phyloP scores from a whole-genome alignment of 2,329 filamentous ascomycete species.

The Penicillium fuscoglaucum region DNA sequence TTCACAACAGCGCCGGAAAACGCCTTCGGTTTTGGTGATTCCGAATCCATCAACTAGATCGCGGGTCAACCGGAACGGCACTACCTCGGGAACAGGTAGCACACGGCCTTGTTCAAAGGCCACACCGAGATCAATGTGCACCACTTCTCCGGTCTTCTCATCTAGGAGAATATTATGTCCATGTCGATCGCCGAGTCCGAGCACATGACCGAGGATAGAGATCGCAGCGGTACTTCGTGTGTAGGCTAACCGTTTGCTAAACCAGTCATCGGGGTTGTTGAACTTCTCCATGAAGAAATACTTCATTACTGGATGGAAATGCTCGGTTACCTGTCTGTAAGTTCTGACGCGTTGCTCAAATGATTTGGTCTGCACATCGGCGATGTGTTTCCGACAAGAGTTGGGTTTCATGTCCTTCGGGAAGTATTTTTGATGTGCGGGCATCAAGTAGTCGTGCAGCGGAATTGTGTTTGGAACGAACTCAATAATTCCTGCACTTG shows the following conservation, averaged over 20 bases:
- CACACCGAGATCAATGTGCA: slow-evolving; percentile 95
- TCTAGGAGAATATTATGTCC: slow-evolving; percentile 97
- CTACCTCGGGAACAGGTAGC: slow-evolving; percentile 90
- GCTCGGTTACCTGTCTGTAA: slow-evolving; percentile 75
- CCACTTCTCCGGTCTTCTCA: slow-evolving; percentile 82
- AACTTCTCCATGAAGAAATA: slow-evolving; percentile 98
- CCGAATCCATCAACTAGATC: slow-evolving; percentile 98
- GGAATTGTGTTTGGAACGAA: slow-evolving; percentile 94
- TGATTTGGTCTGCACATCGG: slow-evolving; percentile 67
- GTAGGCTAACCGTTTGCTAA: slow-evolving; percentile 82
- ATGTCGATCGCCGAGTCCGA: slow-evolving; percentile 91
- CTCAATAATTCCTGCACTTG: slow-evolving; percentile 87
- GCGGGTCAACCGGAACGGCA: slow-evolving; percentile 90
- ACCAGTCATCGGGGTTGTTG: slow-evolving; percentile 94
- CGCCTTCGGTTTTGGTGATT: slow-evolving; percentile 88
- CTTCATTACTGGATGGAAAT: slow-evolving; percentile 88
- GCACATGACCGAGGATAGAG: slow-evolving; percentile 88
- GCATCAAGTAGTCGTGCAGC: slow-evolving; percentile 86
- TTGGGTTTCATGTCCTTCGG: slow-evolving; percentile 77
- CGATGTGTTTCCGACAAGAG: slow-evolving; percentile 77
- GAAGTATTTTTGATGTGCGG: slow-evolving; percentile 82
- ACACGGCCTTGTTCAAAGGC: slow-evolving; percentile 96
- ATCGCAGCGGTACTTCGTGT: slow-evolving; percentile 91
- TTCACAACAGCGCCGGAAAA: slow-evolving; percentile 96
- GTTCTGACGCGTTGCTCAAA: slow-evolving; percentile 69